Evolutionary conservation across 208 protist genomes (phyloP), one percentile per base, ranked within the genome.

Genomic region (Leishmania gerbilli): DNA sequence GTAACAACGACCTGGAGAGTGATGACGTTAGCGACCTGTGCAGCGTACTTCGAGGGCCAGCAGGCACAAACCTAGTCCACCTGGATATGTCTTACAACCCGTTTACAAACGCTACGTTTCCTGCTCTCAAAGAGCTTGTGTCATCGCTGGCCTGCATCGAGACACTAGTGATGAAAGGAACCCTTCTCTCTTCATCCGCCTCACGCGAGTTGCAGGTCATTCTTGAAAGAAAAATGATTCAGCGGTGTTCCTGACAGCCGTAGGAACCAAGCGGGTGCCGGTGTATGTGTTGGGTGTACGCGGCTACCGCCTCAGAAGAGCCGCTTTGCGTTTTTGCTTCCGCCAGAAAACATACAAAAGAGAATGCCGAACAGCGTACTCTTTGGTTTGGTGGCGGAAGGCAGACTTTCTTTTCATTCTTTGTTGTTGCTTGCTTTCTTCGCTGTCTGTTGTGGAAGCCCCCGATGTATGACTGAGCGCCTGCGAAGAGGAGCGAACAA

Each of bases 1-100:
- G 87, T 56, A 87, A 90, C 49, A 92, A 92, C 71, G 88, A 84
- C 34, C 74, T 92, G 19, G 89, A 92, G 77, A 92, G 87, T 81
- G 82, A 86, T 31, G 89, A 92, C 24, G 69, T 90, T 1, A 45
- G 77, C 5, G 77, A 86, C n/a, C 31, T 92, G 13, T 81, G 85
- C 34, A 53, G 74, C 21, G 68, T 81, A 5, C 76, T 92, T 2
- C 42, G 62, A 49, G 87, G 82, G 0, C 51, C 51, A 21, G 74
- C 79, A 19, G 89, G 89, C 3, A 72, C 40, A 37, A 77, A 83
- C 2, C 74, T 92, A 17, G 71, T 56, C 7, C 81, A 77, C 53
- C 79, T 92, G 7, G 85, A 92, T 58, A 62, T 92, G 15, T 92
- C 89, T 7, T 84, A 88, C 80, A 92, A 92, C 58, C 86, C 84